Evolutionary conservation across 352 stramenopile genomes (phyloP).

Genomic region (Pythium phragmiticola): DNA sequence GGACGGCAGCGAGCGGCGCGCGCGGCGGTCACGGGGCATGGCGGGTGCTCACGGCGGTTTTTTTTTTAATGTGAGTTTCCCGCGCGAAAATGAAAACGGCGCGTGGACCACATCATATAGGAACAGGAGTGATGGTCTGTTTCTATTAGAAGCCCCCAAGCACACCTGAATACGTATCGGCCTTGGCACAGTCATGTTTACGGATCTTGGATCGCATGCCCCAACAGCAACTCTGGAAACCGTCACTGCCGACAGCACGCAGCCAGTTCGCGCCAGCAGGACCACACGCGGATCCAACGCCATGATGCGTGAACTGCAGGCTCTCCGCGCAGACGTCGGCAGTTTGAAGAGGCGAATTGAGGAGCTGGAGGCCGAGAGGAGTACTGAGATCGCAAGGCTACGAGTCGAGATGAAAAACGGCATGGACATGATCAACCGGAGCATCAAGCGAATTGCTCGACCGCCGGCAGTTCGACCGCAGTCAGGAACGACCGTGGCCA

Average conservation of each 20-base stretch:
- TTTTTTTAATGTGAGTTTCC: constrained; percentile 3
- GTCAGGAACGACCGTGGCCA: not conserved
- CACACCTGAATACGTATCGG: no score
- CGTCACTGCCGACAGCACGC: no score
- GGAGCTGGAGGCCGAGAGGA: not conserved
- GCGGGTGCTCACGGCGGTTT: not conserved
- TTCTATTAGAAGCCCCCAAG: no score
- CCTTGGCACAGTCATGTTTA: no score
- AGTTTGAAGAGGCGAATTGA: not conserved
- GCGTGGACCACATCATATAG: constrained; percentile 15
- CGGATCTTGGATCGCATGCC: no score
- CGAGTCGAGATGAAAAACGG: not conserved
- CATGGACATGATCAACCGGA: not conserved
- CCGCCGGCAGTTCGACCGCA: no score
- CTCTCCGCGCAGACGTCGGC: not conserved
- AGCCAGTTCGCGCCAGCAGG: no score
- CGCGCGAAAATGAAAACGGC: constrained; percentile 18
- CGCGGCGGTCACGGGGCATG: constrained; percentile 15
- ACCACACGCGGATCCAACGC: constrained; percentile 11
- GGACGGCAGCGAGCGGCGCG: constrained; percentile 30
- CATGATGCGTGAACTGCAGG: constrained; percentile 18
- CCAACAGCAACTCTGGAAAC: no score
- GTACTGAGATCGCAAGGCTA: not conserved
- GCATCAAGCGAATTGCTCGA: not conserved
- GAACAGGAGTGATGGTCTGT: no score